Evolutionary conservation across 208 protist genomes (phyloP).

Genomic region (Strigomonas culicis): DNA sequence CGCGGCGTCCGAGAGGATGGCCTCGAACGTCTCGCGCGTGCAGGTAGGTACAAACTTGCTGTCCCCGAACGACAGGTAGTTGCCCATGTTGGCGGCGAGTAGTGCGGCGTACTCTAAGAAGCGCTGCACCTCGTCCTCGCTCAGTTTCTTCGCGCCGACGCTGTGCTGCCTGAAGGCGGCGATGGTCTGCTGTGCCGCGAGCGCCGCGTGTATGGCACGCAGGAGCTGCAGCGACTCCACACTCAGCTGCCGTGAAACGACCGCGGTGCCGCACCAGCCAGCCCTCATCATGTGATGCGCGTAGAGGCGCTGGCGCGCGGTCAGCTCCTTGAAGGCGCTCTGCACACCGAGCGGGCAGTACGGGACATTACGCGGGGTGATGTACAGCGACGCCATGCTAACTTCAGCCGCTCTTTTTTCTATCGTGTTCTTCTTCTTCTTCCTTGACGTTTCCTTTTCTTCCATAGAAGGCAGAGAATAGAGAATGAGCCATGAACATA

Average conservation of each 20-base stretch:
- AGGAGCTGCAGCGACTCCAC: constrained; percentile 58
- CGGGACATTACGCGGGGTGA: constrained; percentile 59
- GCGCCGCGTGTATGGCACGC: constrained; percentile 37
- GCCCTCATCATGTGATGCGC: constrained; percentile 73
- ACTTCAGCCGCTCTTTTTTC: constrained; percentile 2
- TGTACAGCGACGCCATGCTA: constrained; percentile 24
- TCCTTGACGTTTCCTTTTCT: constrained; percentile 1
- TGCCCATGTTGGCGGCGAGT: constrained; percentile 92
- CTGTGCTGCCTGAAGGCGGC: constrained; percentile 17
- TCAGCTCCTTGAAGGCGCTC: constrained; percentile 73
- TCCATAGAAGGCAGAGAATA: background rate
- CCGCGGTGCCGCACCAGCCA: constrained; percentile 44
- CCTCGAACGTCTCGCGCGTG: constrained; percentile 40
- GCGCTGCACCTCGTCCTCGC: constrained; percentile 39
- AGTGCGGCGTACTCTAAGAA: constrained; percentile 78
- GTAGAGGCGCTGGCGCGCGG: constrained; percentile 67
- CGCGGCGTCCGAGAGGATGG: constrained; percentile 27
- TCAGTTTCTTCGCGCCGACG: constrained; percentile 18
- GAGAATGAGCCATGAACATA: too few relatives aligned
- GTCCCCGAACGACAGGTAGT: constrained; percentile 93
- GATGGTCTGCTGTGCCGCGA: constrained; percentile 23
- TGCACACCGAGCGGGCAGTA: constrained; percentile 57
- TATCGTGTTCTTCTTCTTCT: background rate
- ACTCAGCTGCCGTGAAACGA: constrained; percentile 55
- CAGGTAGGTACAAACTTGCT: constrained; percentile 88